phyloP scores from a whole-genome alignment of 192 early-diverging fungal species.

The Phlyctochytrium arcticum region DNA sequence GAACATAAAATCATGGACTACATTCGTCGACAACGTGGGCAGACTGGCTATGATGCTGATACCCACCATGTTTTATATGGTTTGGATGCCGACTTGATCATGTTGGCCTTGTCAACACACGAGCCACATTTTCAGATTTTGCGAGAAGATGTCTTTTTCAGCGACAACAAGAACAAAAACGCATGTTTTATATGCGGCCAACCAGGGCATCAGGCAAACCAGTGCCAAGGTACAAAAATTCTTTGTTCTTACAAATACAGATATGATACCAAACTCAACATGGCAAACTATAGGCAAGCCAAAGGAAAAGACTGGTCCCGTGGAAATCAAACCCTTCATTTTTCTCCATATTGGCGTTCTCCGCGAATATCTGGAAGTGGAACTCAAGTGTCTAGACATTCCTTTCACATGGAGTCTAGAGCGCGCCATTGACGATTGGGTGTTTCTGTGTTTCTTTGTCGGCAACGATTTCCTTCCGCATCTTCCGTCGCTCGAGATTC shows the following conservation, averaged over 20 bases:
- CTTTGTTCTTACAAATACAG: no score
- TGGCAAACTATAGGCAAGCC: slow-evolving; percentile 63
- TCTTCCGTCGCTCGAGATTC: slow-evolving; percentile 89
- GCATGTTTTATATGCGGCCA: slow-evolving; percentile 55
- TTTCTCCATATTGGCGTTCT: slow-evolving; percentile 80
- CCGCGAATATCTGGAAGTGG: slow-evolving; percentile 90
- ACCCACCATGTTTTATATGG: slow-evolving; percentile 95
- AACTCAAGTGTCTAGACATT: slow-evolving; percentile 62
- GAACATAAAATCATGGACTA: slow-evolving; percentile 99
- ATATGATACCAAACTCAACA: no score
- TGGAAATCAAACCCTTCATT: slow-evolving; percentile 44
- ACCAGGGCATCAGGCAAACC: slow-evolving; percentile 34
- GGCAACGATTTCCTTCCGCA: slow-evolving; percentile 98
- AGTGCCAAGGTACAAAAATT: slow-evolving; percentile 47
- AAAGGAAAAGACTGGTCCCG: slow-evolving; percentile 49
- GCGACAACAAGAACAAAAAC: slow-evolving; percentile 35
- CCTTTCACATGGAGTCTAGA: slow-evolving; percentile 74
- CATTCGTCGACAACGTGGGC: slow-evolving; percentile 79
- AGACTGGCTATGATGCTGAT: slow-evolving; percentile 81
- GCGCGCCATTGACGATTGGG: slow-evolving; percentile 94
- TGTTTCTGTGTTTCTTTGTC: slow-evolving; percentile 89
- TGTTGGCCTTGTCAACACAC: slow-evolving; percentile 92
- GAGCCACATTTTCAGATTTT: slow-evolving; percentile 96
- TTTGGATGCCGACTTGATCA: slow-evolving; percentile 96
- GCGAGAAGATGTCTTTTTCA: slow-evolving; percentile 91